Conservation (phyloP, 2,329 filamentous ascomycete species). For the Karstenula rhodostoma region DNA sequence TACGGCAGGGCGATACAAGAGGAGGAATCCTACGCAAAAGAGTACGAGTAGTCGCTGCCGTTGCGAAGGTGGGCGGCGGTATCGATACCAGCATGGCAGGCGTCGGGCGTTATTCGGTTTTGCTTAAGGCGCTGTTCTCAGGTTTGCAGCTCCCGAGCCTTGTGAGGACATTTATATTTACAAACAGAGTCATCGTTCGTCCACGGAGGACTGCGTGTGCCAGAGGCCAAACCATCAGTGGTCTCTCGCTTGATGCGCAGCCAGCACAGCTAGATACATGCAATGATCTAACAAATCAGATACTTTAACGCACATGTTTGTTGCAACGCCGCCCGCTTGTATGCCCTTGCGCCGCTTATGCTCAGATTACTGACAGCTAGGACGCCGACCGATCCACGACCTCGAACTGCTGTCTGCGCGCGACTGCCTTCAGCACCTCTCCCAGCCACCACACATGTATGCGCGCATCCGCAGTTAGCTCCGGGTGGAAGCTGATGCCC, state of each 20-base stretch:
- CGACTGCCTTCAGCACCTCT: conserved; percentile 62
- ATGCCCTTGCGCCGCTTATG: conserved; percentile 5
- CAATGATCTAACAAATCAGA: conserved; percentile 23
- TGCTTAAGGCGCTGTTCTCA: not conserved
- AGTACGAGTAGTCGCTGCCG: conserved; percentile 36
- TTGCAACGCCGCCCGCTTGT: conserved; percentile 23
- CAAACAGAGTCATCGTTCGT: not conserved
- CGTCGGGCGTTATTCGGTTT: conserved; percentile 20
- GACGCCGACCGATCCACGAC: conserved; percentile 35
- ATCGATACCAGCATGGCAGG: conserved; percentile 20
- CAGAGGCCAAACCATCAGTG: not conserved
- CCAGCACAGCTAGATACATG: conserved; percentile 16
- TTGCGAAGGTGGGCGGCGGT: not conserved
- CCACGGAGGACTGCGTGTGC: not conserved
- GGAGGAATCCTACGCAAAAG: conserved; percentile 54
- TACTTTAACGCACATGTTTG: conserved; percentile 1
- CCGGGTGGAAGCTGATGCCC: conserved; percentile 94
- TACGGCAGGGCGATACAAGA: conserved; percentile 67
- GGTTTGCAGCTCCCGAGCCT: not conserved
- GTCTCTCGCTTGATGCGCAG: not conserved
- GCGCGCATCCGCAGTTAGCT: conserved; percentile 84
- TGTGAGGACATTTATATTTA: not conserved
- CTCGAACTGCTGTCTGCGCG: conserved; percentile 43
- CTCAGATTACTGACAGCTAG: conserved; percentile 14
- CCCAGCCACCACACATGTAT: conserved; percentile 95